Percentiles rank a stretch among this genome's conserved stretches.
Conservation (phyloP, 2,329 filamentous ascomycete genomes). For the Phaeosphaeria sp. region DNA sequence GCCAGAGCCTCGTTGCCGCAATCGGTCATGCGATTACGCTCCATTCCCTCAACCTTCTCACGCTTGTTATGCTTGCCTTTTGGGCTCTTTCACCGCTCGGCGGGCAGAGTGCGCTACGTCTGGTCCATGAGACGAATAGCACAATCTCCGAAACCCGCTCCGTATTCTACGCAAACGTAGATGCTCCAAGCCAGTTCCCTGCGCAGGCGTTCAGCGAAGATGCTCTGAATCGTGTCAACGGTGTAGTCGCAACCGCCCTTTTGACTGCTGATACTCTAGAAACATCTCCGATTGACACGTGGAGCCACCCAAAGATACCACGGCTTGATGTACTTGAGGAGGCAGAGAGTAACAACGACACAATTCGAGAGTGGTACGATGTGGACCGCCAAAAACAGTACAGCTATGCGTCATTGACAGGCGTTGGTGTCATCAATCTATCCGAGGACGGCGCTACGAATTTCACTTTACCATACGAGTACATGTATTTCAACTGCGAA, state of each 20-base stretch:
- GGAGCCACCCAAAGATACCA: constrained; percentile 10
- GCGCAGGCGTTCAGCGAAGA: constrained; percentile 1
- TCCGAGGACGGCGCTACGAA: not conserved
- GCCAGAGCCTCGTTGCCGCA: constrained; percentile 8
- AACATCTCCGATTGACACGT: not conserved
- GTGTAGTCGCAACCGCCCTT: constrained; percentile 3
- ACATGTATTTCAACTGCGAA: constrained; percentile 10
- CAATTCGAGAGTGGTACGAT: constrained; percentile 1
- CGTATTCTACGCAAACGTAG: constrained; percentile 8
- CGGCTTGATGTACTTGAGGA: constrained; percentile 6
- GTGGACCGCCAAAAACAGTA: not conserved
- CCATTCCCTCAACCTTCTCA: constrained; percentile 7
- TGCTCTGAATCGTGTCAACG: constrained; percentile 2
- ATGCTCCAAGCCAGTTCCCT: constrained; percentile 3
- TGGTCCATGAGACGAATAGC: constrained; percentile 14
- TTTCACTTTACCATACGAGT: constrained; percentile 9
- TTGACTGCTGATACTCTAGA: constrained; percentile 7
- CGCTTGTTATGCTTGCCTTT: constrained; percentile 13
- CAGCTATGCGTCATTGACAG: constrained; percentile 7
- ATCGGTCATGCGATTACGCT: constrained; percentile 9
- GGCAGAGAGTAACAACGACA: constrained; percentile 2
- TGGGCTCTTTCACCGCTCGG: constrained; percentile 30
- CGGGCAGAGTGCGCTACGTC: constrained; percentile 24
- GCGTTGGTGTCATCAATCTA: constrained; percentile 7
- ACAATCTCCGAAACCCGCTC: constrained; percentile 3